Percentiles rank a stretch among this genome's conserved stretches.
These are phyloP conservation scores for Erysimum cheiri DNA, from an alignment of 441 rosid genomes.

Conservation along the genomic window DNA sequence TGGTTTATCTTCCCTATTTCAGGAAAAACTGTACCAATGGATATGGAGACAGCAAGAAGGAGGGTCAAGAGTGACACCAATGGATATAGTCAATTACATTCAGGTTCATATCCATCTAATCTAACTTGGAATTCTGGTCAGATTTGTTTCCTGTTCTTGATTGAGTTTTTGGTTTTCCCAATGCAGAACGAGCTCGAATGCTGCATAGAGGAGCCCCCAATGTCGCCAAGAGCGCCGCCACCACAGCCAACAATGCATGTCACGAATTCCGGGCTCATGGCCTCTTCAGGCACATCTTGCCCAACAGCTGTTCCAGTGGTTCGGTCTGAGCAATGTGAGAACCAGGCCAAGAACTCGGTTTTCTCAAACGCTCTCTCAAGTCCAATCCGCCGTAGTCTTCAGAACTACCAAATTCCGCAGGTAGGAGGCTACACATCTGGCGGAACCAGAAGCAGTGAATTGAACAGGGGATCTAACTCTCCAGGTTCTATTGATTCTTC, in stretches of 20 bases:
- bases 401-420: slow-evolving; percentile 68
- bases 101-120: slow-evolving; percentile 58
- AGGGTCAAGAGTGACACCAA: slow-evolving; percentile 73
- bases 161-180: slow-evolving; percentile 20
- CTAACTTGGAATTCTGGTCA: not conserved
- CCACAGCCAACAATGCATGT: slow-evolving; percentile 53
- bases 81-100: slow-evolving; percentile 68
- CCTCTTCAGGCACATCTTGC: slow-evolving; percentile 63
- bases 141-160: slow-evolving; percentile 19
- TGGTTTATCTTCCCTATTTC: slow-evolving; percentile 26
- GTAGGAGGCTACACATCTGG: slow-evolving; percentile 57
- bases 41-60: slow-evolving; percentile 87
- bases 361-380: slow-evolving; percentile 92
- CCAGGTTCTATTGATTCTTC: slow-evolving; percentile 74
- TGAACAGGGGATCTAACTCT: slow-evolving; percentile 62
- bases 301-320: slow-evolving; percentile 34
- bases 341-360: slow-evolving; percentile 77
- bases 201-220: slow-evolving; percentile 57
- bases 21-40: slow-evolving; percentile 96
- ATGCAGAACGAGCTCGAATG: slow-evolving; percentile 77
- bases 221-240: slow-evolving; percentile 70
- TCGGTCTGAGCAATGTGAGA: slow-evolving; percentile 67
- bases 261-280: slow-evolving; percentile 47
- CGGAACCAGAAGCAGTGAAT: slow-evolving; percentile 51
- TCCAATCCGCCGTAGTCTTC: slow-evolving; percentile 75